Percentiles rank a stretch among this genome's conserved stretches.
phyloP scores from a whole-genome alignment of 352 stramenopile genomes.

The Hyaloperonospora brassicae region DNA sequence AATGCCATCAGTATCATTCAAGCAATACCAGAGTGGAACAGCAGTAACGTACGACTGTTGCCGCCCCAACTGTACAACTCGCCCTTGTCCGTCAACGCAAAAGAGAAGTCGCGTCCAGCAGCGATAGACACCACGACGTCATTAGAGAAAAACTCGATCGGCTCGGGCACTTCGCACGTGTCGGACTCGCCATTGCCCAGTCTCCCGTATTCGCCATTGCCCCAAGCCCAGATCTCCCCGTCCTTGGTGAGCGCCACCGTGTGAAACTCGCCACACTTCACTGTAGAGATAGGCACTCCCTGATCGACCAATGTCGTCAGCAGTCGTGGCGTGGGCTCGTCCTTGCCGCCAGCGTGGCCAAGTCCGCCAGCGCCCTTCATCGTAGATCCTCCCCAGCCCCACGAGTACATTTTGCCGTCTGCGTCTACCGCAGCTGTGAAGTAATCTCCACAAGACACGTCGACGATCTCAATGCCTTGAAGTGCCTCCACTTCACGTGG shows the following conservation, averaged over 20 bases:
- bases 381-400: conserved; percentile 82
- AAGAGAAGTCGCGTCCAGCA: conserved; percentile 84
- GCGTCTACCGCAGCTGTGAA: conserved; percentile 82
- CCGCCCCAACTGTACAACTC: conserved; percentile 88
- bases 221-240: conserved; percentile 88
- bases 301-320: conserved; percentile 71
- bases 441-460: conserved; percentile 80
- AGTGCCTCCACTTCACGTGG: conserved; percentile 63
- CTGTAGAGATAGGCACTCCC: conserved; percentile 57
- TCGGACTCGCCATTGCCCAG: conserved; percentile 85
- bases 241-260: conserved; percentile 84
- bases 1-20: conserved; percentile 7
- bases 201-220: conserved; percentile 87
- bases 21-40: not conserved
- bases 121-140: conserved; percentile 63
- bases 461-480: conserved; percentile 63
- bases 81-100: conserved; percentile 77
- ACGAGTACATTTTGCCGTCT: conserved; percentile 86
- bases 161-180: conserved; percentile 74
- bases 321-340: conserved; percentile 62
- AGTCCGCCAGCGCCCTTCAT: conserved; percentile 74
- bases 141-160: conserved; percentile 78
- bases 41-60: conserved; percentile 79
- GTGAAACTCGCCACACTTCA: conserved; percentile 85
- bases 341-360: conserved; percentile 63